phyloP scores from a whole-genome alignment of 306 rosid species.

The Pueraria montana region DNA sequence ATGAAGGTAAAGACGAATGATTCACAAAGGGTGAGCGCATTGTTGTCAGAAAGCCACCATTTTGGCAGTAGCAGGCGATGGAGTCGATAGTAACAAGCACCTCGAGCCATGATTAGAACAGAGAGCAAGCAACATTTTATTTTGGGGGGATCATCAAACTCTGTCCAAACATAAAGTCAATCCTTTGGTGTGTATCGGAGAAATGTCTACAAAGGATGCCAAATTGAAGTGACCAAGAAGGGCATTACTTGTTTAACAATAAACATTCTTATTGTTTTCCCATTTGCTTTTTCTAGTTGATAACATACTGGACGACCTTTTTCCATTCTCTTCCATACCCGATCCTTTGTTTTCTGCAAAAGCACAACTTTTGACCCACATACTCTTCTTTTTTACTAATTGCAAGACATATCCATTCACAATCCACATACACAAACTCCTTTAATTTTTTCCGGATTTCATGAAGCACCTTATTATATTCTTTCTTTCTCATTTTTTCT shows the following conservation, averaged over 20 bases:
- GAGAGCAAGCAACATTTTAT: background rate
- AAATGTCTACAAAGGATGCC: constrained; percentile 41
- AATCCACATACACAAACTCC: constrained; percentile 22
- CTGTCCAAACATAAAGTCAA: constrained; percentile 23
- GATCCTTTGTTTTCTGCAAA: constrained; percentile 53
- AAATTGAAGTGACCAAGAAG: constrained; percentile 35
- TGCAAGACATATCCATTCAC: constrained; percentile 44
- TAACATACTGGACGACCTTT: constrained; percentile 38
- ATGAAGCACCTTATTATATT: background rate
- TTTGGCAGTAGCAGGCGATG: constrained; percentile 38
- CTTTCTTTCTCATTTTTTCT: constrained; percentile 9
- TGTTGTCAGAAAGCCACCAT: background rate
- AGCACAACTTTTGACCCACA: constrained; percentile 57
- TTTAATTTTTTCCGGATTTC: constrained; percentile 11
- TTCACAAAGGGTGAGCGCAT: background rate
- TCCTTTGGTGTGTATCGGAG: background rate
- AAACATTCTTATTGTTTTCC: constrained; percentile 60
- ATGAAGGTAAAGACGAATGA: constrained; percentile 3
- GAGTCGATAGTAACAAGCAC: constrained; percentile 25
- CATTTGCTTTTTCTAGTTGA: constrained; percentile 59
- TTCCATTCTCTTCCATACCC: constrained; percentile 46
- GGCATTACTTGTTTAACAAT: constrained; percentile 18
- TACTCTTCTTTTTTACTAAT: constrained; percentile 31
- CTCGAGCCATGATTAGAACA: constrained; percentile 14
- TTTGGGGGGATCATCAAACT: background rate